Conservation (phyloP, 164 flowering plant species). For the Paratinospora sagittata region DNA sequence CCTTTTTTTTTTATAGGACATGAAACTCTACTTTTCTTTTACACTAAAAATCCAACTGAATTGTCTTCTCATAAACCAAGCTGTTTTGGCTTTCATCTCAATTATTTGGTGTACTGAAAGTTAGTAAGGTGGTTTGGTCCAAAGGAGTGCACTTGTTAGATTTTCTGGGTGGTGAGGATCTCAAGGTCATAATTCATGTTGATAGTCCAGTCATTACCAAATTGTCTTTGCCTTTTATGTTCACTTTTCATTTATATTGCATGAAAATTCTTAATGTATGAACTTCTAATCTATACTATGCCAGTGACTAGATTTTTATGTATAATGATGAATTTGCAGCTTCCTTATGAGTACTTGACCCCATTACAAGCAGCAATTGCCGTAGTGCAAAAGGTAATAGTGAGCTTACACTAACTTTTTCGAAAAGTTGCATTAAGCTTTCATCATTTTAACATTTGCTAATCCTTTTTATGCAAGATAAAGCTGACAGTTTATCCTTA, state of each 20-base stretch:
- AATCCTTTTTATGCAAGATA: background rate
- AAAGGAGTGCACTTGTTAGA: background rate
- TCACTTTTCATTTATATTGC: background rate
- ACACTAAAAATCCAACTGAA: background rate
- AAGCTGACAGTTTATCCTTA: background rate
- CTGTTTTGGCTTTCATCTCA: background rate
- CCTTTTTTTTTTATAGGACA: too few relatives aligned
- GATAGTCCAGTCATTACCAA: background rate
- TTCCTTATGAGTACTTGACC: constrained; percentile 73
- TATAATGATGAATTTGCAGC: constrained; percentile 32
- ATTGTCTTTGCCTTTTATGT: background rate
- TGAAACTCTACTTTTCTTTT: too few relatives aligned
- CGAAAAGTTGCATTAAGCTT: background rate
- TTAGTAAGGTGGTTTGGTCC: background rate
- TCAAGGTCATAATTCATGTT: background rate
- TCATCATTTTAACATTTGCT: background rate
- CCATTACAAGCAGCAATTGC: constrained; percentile 97
- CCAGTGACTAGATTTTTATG: background rate
- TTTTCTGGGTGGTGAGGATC: background rate
- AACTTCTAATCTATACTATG: background rate
- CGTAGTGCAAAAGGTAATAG: constrained; percentile 82
- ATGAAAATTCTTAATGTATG: too few relatives aligned
- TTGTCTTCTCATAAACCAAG: background rate
- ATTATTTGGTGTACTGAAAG: background rate
- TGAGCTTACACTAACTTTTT: constrained; percentile 4